These are phyloP conservation scores for Choanephora cucurbitarum DNA, from an alignment of 371 early-diverging fungal genomes.

Conservation along the genomic window DNA sequence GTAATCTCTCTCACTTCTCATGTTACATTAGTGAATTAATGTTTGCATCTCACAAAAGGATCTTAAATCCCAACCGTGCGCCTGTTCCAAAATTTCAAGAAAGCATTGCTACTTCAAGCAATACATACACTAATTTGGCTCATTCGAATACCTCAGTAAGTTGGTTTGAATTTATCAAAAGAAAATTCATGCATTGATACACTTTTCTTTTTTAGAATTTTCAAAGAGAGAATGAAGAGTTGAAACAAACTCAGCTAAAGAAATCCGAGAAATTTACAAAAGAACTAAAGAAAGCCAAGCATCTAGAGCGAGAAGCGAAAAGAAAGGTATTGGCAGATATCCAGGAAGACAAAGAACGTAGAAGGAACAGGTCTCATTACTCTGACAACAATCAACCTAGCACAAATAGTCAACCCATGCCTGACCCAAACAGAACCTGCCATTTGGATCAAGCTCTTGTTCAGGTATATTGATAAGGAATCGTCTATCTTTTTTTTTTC, in stretches of 20 bases:
- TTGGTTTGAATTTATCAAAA: background rate
- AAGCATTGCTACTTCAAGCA: background rate
- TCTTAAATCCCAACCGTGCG: constrained; percentile 9
- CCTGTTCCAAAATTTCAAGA: background rate
- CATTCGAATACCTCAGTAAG: background rate
- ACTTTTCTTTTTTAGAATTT: background rate
- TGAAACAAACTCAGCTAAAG: constrained; percentile 6
- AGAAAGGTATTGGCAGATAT: constrained; percentile 27
- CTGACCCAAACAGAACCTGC: background rate
- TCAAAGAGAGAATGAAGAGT: constrained; percentile 2
- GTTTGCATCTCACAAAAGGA: background rate
- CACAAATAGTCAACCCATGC: background rate
- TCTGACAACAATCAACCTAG: background rate
- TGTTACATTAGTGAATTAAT: too few species aligned
- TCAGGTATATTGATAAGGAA: constrained; percentile 17
- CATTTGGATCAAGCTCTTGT: constrained; percentile 17
- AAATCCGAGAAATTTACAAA: constrained; percentile 9
- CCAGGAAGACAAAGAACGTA: constrained; percentile 29
- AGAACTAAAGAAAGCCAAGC: constrained; percentile 9
- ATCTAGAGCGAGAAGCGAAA: constrained; percentile 23
- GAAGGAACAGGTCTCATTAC: constrained; percentile 2
- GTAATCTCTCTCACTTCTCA: background rate
- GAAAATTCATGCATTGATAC: background rate
- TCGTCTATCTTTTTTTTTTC: too few species aligned
- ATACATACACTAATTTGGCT: background rate